A percentile compares a stretch with the other conserved stretches of the same genome.
Conservation (phyloP, 2,329 filamentous ascomycete genomes). For the Cladorrhinum sp. region DNA sequence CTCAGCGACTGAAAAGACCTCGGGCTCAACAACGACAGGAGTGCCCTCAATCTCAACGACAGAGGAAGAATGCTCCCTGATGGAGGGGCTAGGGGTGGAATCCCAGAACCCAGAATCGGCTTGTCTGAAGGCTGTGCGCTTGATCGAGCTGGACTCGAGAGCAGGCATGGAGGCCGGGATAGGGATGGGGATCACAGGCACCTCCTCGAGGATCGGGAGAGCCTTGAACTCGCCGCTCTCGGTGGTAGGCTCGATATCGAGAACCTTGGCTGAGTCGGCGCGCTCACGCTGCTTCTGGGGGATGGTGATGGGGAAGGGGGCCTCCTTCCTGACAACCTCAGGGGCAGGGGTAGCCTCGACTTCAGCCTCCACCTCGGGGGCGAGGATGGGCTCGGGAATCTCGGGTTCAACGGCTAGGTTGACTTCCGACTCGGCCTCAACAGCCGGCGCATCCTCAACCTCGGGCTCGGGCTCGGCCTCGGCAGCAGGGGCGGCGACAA, state of each 20-base stretch:
- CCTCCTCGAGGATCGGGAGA: conserved; percentile 9
- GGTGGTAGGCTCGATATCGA: neutral
- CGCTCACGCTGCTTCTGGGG: conserved; percentile 5
- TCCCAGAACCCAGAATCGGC: conserved; percentile 15
- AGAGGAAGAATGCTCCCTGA: neutral
- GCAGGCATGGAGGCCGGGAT: conserved; percentile 1
- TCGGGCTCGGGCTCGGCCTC: conserved; percentile 3
- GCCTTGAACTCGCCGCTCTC: conserved; percentile 5
- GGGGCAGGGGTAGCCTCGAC: neutral
- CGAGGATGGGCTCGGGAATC: neutral
- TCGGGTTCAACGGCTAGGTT: conserved; percentile 6
- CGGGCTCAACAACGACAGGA: neutral
- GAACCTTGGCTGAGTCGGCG: conserved; percentile 10
- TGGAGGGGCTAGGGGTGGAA: neutral
- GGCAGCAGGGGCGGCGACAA: neutral
- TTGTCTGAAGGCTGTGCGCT: conserved; percentile 1
- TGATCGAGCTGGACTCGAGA: neutral
- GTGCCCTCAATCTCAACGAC: conserved; percentile 2
- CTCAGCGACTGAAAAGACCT: neutral
- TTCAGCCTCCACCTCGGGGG: conserved; percentile 3
- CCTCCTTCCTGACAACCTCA: neutral
- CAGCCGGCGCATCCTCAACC: neutral
- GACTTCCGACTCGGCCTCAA: conserved; percentile 7
- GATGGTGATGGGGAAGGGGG: neutral
- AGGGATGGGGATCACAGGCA: neutral